These are phyloP conservation scores for Monosporascus sp. DNA, from an alignment of 2,329 filamentous ascomycete species.

Conservation along the genomic window DNA sequence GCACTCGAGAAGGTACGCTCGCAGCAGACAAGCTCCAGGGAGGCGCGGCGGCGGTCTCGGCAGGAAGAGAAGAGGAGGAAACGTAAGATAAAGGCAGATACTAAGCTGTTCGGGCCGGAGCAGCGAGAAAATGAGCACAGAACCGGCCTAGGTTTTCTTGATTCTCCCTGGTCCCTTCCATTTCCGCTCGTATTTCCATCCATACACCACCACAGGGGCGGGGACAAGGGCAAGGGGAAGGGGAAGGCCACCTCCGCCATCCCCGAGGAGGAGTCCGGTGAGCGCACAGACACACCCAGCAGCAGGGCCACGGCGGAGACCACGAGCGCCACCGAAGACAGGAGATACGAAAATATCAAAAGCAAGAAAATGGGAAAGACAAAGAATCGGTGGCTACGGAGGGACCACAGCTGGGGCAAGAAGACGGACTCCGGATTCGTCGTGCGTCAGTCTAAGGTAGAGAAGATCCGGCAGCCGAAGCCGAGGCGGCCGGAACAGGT, in stretches of 20 bases:
- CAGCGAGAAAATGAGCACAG: conserved; percentile 2
- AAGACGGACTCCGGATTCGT: conserved; percentile 29
- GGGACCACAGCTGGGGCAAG: conserved; percentile 18
- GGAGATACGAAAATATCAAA: background rate
- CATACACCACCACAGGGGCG: background rate
- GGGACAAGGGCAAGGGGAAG: conserved; percentile 11
- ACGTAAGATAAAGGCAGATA: conserved; percentile 10
- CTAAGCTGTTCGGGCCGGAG: conserved; percentile 7
- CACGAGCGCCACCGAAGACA: background rate
- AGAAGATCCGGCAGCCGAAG: conserved; percentile 22
- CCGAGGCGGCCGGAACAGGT: conserved; percentile 25
- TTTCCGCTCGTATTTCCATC: background rate
- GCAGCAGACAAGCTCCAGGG: conserved; percentile 12
- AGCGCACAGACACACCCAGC: conserved; percentile 5
- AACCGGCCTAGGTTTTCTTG: background rate
- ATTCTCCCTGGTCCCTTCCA: background rate
- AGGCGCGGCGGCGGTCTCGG: conserved; percentile 16
- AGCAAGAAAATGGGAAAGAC: background rate
- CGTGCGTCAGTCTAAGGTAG: conserved; percentile 20
- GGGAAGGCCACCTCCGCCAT: background rate
- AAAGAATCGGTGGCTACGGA: conserved; percentile 8
- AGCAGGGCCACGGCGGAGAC: conserved; percentile 9
- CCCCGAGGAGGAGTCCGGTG: background rate
- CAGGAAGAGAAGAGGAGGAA: conserved; percentile 16
- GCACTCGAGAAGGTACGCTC: conserved; percentile 13